Evolutionary conservation across 768 basidiomycete species (phyloP), one percentile per base, ranked within the genome.

Genomic region (Boletus rex-veris): DNA sequence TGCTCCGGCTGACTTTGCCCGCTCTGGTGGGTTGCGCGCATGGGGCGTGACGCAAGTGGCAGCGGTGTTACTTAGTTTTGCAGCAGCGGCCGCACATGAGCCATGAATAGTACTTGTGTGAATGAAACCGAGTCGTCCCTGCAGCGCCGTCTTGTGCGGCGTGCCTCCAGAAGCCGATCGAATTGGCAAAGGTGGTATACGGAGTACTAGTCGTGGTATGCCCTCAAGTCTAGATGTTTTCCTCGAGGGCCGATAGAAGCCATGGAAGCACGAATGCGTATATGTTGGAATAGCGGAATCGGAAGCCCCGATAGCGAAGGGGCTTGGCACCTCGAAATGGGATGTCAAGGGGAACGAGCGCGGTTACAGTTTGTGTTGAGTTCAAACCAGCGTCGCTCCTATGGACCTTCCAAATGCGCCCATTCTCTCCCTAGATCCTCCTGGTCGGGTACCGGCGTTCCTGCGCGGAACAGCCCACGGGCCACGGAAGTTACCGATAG

Each of bases 301-400:
- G 65, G 63, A 66, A 68, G 56, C 7, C 58, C 65, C 65, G 65
- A 66, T 66, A 59, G 58, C 50, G 26, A 58, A 59, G 63, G 64
- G 46, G 57, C 60, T 59, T 62, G 60, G 66, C 63, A 59, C 14
- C 63, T 58, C 58, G 26, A 65, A 66, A 49, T 38, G 48, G 64
- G 57, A 56, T 33, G 52, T 50, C 52, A 33, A 56, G 52, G 54
- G 57, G 48, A 58, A 46, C 14, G 41, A 45, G 45, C 43, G 39
- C 8, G 43, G 37, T n/a, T n/a, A n/a, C n/a, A n/a, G n/a, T 35
- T 45, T 37, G 12, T 37, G 12, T 37, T 37, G 24, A 6, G 24
- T 24, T 24, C 24, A 24, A 24, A 24, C 24, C 24, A 24, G 24
- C 24, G 24, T 37, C 37, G 2, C 37, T 15, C 37, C 16, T 14